Conservation (phyloP, 768 basidiomycete genomes). For the Daedalea quercina region DNA sequence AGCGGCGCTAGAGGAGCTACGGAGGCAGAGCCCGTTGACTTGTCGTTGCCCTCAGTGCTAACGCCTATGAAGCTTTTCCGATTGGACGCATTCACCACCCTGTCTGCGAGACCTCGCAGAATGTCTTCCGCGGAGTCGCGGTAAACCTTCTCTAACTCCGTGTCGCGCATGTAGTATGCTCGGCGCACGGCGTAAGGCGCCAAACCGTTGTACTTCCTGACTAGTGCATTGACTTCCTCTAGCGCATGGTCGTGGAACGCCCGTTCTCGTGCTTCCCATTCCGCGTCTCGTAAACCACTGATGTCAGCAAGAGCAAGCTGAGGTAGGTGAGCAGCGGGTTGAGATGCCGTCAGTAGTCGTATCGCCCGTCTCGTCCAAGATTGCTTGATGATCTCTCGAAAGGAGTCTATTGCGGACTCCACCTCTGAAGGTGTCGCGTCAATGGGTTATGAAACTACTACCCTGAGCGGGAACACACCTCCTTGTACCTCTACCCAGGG, state of each 20-base stretch:
- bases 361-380: slow-evolving; percentile 75
- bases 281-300: slow-evolving; percentile 46
- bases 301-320: slow-evolving; percentile 30
- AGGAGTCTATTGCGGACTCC: slow-evolving; percentile 51
- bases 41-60: slow-evolving; percentile 9
- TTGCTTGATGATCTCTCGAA: slow-evolving; percentile 56
- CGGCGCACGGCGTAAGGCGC: slow-evolving; percentile 77
- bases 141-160: slow-evolving; percentile 54
- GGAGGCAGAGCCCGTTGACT: not conserved
- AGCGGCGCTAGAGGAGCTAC: slow-evolving; percentile 6
- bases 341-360: slow-evolving; percentile 45
- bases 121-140: slow-evolving; percentile 48
- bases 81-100: slow-evolving; percentile 9
- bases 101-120: slow-evolving; percentile 30
- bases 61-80: not conserved
- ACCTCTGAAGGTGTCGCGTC: slow-evolving; percentile 42
- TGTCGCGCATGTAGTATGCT: slow-evolving; percentile 45
- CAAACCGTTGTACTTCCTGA: slow-evolving; percentile 73
- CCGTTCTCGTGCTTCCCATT: slow-evolving; percentile 65
- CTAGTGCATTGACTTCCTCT: slow-evolving; percentile 64
- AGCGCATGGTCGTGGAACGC: slow-evolving; percentile 65
- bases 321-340: slow-evolving; percentile 34
- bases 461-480: slow-evolving; percentile 33
- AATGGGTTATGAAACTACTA: not conserved
- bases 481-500: slow-evolving; percentile 83